Percentiles rank a stretch among this genome's conserved stretches.
These are phyloP conservation scores for Leucogyrophana mollusca DNA, from an alignment of 768 basidiomycete genomes.

Conservation along the genomic window DNA sequence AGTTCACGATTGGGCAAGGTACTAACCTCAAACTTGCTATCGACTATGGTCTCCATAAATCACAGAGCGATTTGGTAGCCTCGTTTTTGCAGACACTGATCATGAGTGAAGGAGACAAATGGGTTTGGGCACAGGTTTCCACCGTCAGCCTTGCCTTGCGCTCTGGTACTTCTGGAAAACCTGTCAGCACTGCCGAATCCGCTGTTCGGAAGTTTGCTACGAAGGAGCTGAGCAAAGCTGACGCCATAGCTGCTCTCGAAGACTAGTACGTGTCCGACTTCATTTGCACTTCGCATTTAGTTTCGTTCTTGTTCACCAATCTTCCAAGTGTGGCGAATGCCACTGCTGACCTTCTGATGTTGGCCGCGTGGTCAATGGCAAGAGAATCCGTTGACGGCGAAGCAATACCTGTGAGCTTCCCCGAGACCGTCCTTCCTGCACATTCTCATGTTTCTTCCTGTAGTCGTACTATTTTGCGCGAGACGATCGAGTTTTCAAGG, in stretches of 20 bases:
- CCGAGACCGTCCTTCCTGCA: background rate
- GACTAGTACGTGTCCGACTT: slow-evolving; percentile 63
- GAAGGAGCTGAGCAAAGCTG: slow-evolving; percentile 76
- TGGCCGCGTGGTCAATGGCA: slow-evolving; percentile 77
- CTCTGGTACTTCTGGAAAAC: slow-evolving; percentile 63
- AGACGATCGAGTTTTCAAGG: slow-evolving; percentile 81
- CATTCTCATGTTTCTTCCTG: background rate
- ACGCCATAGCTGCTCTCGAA: slow-evolving; percentile 76
- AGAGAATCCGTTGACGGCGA: slow-evolving; percentile 59
- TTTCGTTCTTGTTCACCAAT: slow-evolving; percentile 6
- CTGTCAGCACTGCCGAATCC: slow-evolving; percentile 70
- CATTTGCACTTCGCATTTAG: background rate
- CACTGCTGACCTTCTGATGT: slow-evolving; percentile 76
- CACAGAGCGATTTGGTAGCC: slow-evolving; percentile 82
- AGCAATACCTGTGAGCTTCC: slow-evolving; percentile 62
- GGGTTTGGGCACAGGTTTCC: slow-evolving; percentile 73
- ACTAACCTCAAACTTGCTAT: slow-evolving; percentile 91
- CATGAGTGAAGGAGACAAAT: slow-evolving; percentile 94
- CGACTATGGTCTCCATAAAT: slow-evolving; percentile 78
- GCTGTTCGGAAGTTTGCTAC: slow-evolving; percentile 88
- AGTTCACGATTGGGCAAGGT: slow-evolving; percentile 67
- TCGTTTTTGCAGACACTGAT: slow-evolving; percentile 93
- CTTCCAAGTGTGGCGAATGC: slow-evolving; percentile 79
- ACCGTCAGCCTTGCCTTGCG: slow-evolving; percentile 70
- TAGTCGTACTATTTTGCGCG: slow-evolving; percentile 90